These are phyloP conservation scores for Colletotrichum viniferum DNA, from an alignment of 2,329 filamentous ascomycete species.

Conservation along the genomic window DNA sequence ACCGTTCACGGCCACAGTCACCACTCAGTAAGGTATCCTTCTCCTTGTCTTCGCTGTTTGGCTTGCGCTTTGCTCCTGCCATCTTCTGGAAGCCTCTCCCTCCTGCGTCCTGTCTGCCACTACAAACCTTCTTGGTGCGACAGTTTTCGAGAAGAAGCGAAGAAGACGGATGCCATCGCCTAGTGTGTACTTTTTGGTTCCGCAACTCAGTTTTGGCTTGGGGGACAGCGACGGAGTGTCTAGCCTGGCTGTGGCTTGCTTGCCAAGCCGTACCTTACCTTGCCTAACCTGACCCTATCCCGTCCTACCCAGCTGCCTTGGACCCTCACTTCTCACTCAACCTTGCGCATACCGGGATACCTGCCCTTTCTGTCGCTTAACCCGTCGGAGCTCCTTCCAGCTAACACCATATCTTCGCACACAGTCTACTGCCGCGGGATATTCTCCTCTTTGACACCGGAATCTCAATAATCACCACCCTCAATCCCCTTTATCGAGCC, in stretches of 20 bases:
- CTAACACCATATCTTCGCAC: neutral
- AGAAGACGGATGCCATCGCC: neutral
- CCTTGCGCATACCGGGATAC: conserved; percentile 11
- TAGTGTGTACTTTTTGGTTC: neutral
- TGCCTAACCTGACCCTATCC: neutral
- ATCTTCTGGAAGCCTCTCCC: conserved; percentile 9
- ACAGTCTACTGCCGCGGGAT: neutral
- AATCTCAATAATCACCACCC: neutral
- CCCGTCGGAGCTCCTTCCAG: conserved; percentile 17
- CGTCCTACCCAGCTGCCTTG: neutral
- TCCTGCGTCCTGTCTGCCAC: neutral
- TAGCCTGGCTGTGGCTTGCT: neutral
- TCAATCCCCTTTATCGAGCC: neutral
- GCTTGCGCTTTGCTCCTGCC: neutral
- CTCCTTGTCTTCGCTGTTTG: neutral
- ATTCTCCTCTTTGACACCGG: neutral
- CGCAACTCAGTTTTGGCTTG: neutral
- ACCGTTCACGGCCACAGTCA: neutral
- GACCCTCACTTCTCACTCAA: conserved; percentile 11
- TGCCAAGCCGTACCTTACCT: neutral
- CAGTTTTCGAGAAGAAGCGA: conserved; percentile 7
- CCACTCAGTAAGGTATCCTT: neutral
- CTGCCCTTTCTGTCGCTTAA: conserved; percentile 18
- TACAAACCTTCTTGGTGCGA: neutral
- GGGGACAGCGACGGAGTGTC: neutral